Evolutionary conservation across 2,329 filamentous ascomycete species (phyloP), one percentile per base, ranked within the genome.

Genomic region (Epichloe elymi): DNA sequence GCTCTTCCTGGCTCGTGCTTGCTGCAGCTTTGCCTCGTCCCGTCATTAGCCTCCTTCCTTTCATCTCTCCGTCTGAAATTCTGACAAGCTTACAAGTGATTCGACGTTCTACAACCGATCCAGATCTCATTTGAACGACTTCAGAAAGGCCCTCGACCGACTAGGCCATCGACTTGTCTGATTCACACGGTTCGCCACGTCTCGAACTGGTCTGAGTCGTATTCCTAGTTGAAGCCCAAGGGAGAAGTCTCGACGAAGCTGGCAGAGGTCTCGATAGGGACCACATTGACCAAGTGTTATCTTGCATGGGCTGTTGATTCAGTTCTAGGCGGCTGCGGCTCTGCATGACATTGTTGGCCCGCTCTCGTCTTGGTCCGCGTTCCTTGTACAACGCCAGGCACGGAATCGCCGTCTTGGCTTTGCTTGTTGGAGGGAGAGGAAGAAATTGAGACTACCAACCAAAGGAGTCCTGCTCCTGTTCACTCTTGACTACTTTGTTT

Each of bases 371-470:
- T 51, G 49, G 46, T 44, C 46, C 42, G 38, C 52, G 38, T 51
- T 46, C 37, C 49, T 49, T 54, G 52, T 51, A 46, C 49, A 37
- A 44, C 40, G 45, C 46, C 46, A 43, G 40, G 36, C 20, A 48
- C 42, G 49, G 49, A 43, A 19, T 49, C 19, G 39, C 23, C 33
- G 50, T 51, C 33, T 43, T 36, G 40, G 49, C 50, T 23, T 45
- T 45, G 33, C 37, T 57, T 52, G 37, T 51, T 54, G 49, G 48
- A 51, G 49, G 15, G 41, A 37, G 48, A 37, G 38, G 49, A 50
- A 53, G 23, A 51, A 51, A 19, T n/a, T 38, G 45, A 47, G 46
- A 46, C 46, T 55, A 43, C 35, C 37, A 47, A 36, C 35, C 46
- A 49, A 33, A 50, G 26, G 46, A 49, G 49, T 19, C 38, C 26